A percentile compares a stretch with the other conserved stretches of the same genome.
These are phyloP conservation scores for Leptographium galeiforme DNA, from an alignment of 2,329 filamentous ascomycete genomes.

Conservation along the genomic window DNA sequence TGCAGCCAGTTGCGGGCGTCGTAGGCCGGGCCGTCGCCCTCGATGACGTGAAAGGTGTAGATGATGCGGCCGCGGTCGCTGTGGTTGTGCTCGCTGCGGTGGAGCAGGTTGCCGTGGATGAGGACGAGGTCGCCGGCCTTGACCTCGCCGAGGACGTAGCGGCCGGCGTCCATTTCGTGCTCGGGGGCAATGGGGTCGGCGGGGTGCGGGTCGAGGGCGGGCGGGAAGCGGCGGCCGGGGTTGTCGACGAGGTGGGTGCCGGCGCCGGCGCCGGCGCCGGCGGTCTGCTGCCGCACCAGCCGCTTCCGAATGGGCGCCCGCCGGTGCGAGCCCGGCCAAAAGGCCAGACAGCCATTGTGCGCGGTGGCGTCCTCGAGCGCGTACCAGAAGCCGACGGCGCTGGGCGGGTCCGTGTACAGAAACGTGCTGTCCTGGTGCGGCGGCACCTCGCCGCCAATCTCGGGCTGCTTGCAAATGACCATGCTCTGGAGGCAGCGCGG, in stretches of 20 bases:
- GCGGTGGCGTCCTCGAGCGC: constrained; percentile 82
- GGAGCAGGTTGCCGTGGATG: constrained; percentile 89
- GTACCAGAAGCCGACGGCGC: constrained; percentile 93
- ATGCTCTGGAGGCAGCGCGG: constrained; percentile 80
- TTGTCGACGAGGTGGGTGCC: constrained; percentile 65
- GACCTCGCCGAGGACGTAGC: constrained; percentile 72
- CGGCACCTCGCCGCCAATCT: constrained; percentile 83
- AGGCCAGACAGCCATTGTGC: constrained; percentile 80
- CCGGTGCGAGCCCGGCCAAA: constrained; percentile 66
- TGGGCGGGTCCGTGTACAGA: constrained; percentile 77
- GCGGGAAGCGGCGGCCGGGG: constrained; percentile 48
- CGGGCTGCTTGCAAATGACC: constrained; percentile 96
- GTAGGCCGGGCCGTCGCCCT: constrained; percentile 54
- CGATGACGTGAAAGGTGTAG: constrained; percentile 96
- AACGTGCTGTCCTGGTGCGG: constrained; percentile 91
- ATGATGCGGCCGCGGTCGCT: constrained; percentile 82
- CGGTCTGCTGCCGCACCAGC: constrained; percentile 48
- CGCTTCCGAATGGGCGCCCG: constrained; percentile 57
- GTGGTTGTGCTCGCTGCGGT: constrained; percentile 89
- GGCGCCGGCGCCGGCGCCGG: constrained; percentile 24
- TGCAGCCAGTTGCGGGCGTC: constrained; percentile 90
- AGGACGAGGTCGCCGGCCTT: constrained; percentile 82
- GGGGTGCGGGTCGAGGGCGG: constrained; percentile 25
- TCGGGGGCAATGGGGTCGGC: constrained; percentile 4
- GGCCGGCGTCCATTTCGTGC: constrained; percentile 29